A percentile compares a stretch with the other conserved stretches of the same genome.
phyloP scores from a whole-genome alignment of 305 asterid species.

The Fraxinus floribunda region DNA sequence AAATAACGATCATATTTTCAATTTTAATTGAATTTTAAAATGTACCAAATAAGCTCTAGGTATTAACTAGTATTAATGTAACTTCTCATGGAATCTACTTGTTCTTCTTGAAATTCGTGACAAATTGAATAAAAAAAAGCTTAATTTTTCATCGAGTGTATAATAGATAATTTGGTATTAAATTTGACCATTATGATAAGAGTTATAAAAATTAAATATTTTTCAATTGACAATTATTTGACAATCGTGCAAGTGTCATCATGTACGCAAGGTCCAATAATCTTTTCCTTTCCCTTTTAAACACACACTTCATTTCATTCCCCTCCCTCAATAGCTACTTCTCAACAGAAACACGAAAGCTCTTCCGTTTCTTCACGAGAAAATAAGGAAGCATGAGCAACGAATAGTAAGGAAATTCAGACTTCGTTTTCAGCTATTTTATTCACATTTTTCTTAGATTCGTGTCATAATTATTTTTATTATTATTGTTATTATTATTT shows the following conservation, averaged over 20 bases:
- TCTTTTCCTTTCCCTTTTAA: background rate
- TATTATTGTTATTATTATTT: background rate
- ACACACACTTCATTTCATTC: background rate
- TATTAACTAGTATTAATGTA: too few species aligned
- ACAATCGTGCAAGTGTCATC: background rate
- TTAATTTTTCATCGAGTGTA: too few species aligned
- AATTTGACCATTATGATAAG: too few species aligned
- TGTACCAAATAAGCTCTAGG: too few species aligned
- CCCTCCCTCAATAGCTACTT: background rate
- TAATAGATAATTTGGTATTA: too few species aligned
- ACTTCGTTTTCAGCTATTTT: slow-evolving; percentile 7
- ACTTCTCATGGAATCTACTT: too few species aligned
- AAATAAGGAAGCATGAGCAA: slow-evolving; percentile 50
- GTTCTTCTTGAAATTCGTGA: too few species aligned
- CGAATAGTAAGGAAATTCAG: slow-evolving; percentile 60
- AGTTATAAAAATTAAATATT: too few species aligned
- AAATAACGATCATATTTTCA: too few species aligned
- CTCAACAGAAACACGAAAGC: background rate
- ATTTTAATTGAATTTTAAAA: too few species aligned
- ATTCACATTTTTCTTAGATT: background rate
- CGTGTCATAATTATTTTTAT: background rate
- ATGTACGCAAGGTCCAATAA: background rate
- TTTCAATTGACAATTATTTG: too few species aligned
- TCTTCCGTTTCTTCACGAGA: background rate
- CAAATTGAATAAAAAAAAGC: too few species aligned